Conservation (phyloP, 306 rosid species). For the Mimosa bimucronata region DNA sequence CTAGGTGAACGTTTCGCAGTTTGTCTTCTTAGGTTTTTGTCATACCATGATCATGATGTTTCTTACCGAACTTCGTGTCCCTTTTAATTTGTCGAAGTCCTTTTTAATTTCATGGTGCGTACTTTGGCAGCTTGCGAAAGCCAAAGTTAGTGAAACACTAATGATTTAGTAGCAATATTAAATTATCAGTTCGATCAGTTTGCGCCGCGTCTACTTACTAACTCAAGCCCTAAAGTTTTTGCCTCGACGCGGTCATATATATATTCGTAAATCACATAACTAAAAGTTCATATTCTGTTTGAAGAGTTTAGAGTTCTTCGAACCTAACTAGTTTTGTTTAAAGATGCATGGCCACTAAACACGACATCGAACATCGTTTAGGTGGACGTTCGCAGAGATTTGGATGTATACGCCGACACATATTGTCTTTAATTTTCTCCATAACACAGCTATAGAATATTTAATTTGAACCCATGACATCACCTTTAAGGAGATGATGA, state of each 20-base stretch:
- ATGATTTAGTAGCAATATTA: conserved; percentile 24
- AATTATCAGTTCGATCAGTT: conserved; percentile 20
- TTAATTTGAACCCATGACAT: too few relatives aligned
- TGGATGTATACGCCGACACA: too few relatives aligned
- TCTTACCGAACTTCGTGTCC: conserved; percentile 50
- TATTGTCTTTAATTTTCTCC: too few relatives aligned
- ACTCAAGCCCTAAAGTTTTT: conserved; percentile 35
- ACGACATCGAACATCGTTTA: background rate
- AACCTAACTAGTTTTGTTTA: background rate
- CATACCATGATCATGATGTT: conserved; percentile 29
- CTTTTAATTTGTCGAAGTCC: conserved; percentile 40
- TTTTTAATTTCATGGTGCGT: conserved; percentile 14
- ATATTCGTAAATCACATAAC: background rate
- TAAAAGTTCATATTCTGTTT: background rate
- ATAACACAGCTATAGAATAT: too few relatives aligned
- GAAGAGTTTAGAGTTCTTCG: background rate
- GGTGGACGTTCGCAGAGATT: background rate
- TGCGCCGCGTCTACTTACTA: conserved; percentile 12
- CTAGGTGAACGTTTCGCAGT: conserved; percentile 21
- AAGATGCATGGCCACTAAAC: background rate
- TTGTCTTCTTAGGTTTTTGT: conserved; percentile 2
- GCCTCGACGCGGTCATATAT: background rate
- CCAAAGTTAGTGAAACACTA: conserved; percentile 35
- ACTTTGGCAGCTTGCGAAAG: conserved; percentile 12
- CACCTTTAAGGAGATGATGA: too few relatives aligned